These are phyloP conservation scores for Botryotinia convoluta DNA, from an alignment of 2,329 filamentous ascomycete genomes.

Conservation along the genomic window DNA sequence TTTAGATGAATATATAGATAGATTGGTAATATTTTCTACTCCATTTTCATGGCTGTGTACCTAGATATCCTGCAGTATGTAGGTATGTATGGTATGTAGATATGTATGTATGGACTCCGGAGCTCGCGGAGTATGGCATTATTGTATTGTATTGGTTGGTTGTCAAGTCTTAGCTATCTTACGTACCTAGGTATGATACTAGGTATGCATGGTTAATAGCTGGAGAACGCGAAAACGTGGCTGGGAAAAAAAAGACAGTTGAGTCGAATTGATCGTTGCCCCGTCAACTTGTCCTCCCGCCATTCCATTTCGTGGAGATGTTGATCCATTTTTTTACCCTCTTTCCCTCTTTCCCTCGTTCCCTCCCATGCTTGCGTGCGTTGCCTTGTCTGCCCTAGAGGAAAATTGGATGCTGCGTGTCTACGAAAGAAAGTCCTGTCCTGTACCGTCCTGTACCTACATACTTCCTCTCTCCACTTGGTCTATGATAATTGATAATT, in stretches of 20 bases:
- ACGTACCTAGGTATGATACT: neutral
- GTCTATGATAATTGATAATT: neutral
- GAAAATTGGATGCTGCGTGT: neutral
- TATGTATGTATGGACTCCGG: neutral
- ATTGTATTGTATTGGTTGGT: neutral
- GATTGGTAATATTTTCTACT: neutral
- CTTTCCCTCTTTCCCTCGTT: neutral
- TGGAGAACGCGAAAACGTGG: neutral
- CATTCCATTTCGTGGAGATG: constrained; percentile 17
- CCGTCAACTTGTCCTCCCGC: neutral
- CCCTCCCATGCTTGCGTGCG: neutral
- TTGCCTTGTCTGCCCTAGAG: neutral
- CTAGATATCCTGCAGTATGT: neutral
- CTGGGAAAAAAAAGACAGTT: neutral
- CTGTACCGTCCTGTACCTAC: neutral
- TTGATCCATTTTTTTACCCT: neutral
- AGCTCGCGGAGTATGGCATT: neutral
- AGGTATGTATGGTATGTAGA: neutral
- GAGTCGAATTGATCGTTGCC: neutral
- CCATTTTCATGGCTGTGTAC: constrained; percentile 10
- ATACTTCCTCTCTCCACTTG: neutral
- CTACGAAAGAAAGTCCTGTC: neutral
- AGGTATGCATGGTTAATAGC: neutral
- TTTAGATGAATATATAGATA: neutral
- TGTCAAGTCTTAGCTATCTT: neutral